Base-by-base conservation (phyloP, 2,329 filamentous ascomycete species). In the Akanthomyces muscarius region DNA sequence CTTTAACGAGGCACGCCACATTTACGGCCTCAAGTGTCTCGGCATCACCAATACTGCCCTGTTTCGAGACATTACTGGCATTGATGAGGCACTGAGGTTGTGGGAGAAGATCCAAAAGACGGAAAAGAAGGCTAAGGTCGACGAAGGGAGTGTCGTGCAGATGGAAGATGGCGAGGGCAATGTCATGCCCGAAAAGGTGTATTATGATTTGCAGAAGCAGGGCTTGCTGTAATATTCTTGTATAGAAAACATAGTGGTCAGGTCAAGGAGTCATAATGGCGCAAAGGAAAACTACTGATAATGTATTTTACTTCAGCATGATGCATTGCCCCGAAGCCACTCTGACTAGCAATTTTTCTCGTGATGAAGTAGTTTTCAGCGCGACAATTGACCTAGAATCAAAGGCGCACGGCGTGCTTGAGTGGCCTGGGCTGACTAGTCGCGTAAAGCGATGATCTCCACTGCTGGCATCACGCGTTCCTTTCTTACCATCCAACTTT, bases 131-230 rank as follows among this genome's bases (percentile, higher is more conserved):
- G 86, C 87, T 66, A 89, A 87, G 73, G 81, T 89, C 0, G 87
- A 89, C 66, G 89, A 90, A 51, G 92, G 94, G 45, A 91, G 89
- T 65, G 86, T 99, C 11, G 91, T 98, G 56, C 92, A 99, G 81
- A 99, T 99, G 95, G 95, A 99, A 81, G 95, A 99, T 75, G 90
- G 87, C 0, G 91, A 96, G 73, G 95, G 95, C 53, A 98, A 99
- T 71, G 95, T 99, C 63, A 99, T 99, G 95, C 95, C 96, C 0
- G 92, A 97, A 79, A 96, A 97, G 82, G 94, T 99, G 61, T 99
- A 97, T 75, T 88, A 93, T 68, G 95, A 99, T 82, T 78, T 98
- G 76, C 90, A 92, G 76, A 96, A 96, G 78, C 92, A 96, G 74
- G 94, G 94, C 41, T 81, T 97, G 71, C 78, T 96, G 67, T 95